Evolutionary conservation across 306 rosid species (phyloP).

Genomic region (Cajanus cajan): DNA sequence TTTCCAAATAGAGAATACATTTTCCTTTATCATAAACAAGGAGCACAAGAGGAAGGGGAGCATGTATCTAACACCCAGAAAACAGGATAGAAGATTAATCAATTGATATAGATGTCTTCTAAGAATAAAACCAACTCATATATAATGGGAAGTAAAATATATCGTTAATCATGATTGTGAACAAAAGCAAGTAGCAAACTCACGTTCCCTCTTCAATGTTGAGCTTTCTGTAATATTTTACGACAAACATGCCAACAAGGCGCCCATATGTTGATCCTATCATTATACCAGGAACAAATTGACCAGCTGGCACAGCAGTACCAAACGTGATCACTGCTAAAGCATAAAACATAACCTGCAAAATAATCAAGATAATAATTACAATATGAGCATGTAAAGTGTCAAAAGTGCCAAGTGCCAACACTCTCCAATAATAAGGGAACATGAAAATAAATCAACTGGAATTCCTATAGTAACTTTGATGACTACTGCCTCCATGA

Average conservation of each 20-base stretch:
- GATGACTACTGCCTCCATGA: not conserved
- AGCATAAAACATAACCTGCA: conserved; percentile 91
- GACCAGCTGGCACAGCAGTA: conserved; percentile 97
- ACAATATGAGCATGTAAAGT: conserved; percentile 4
- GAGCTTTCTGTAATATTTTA: conserved; percentile 80
- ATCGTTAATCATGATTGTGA: conserved; percentile 17
- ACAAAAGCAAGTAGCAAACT: conserved; percentile 42
- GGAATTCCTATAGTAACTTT: not conserved
- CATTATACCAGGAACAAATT: conserved; percentile 98
- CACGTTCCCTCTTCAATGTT: conserved; percentile 99
- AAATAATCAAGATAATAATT: conserved; percentile 30
- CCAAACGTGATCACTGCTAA: conserved; percentile 95
- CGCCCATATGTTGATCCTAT: conserved; percentile 98
- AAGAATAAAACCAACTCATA: not conserved
- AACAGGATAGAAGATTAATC: conserved; percentile 5
- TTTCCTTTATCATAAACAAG: conserved; percentile 1
- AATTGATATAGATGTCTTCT: conserved; percentile 5
- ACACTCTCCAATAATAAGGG: conserved; percentile 9
- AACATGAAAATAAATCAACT: conserved; percentile 27
- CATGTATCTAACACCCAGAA: not conserved
- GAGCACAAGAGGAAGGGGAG: not conserved
- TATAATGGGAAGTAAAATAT: not conserved
- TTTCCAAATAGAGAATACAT: not conserved
- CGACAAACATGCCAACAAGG: conserved; percentile 93
- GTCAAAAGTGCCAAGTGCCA: conserved; percentile 6